Base-by-base conservation (phyloP, 768 basidiomycete genomes). In the Collybiopsis confluens region DNA sequence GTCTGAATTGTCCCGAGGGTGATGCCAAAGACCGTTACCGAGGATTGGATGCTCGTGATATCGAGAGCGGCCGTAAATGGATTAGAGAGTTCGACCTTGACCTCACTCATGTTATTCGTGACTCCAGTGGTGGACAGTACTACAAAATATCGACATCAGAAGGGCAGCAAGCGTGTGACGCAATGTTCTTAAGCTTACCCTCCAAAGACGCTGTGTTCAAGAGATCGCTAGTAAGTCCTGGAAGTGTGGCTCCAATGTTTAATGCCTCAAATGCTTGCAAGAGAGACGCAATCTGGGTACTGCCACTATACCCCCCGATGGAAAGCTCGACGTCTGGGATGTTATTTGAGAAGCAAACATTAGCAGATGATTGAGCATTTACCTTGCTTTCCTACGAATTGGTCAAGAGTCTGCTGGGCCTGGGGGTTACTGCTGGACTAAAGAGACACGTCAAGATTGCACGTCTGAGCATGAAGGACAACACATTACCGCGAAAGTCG, bases 331-430 rank as follows among this genome's bases (percentile, higher is more conserved):
- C 82, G 56, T 86, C 84, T 82, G 49, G 10, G 13, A 45, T 37
- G n/a, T 50, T 18, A 21, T 27, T 36, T 35, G 36, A 21, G 16
- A 44, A 36, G 3, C n/a, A 18, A 16, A 15, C 15, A 45, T 54
- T 16, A 49, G 1, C 26, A 30, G n/a, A 43, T 16, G 26, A 40
- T 8, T 24, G 38, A 23, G 10, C 10, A 28, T 66, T 35, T 51
- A 80, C 83, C 80, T 59, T 75, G 79, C 46, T 80, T 76, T 13
- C 80, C 77, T 41, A 88, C 78, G 61, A 89, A 90, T 35, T 88
- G 79, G 51, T 81, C 76, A 28, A 90, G 71, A 1, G 86, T 87
- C 58, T 83, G 73, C 45, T 72, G 65, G 27, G 85, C 86, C 62
- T 82, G 72, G 0, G 80, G 77, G 54, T 70, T 84, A 27, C 70